Base-by-base conservation (phyloP, 2,329 filamentous ascomycete species). In the Penicillium decumbens region DNA sequence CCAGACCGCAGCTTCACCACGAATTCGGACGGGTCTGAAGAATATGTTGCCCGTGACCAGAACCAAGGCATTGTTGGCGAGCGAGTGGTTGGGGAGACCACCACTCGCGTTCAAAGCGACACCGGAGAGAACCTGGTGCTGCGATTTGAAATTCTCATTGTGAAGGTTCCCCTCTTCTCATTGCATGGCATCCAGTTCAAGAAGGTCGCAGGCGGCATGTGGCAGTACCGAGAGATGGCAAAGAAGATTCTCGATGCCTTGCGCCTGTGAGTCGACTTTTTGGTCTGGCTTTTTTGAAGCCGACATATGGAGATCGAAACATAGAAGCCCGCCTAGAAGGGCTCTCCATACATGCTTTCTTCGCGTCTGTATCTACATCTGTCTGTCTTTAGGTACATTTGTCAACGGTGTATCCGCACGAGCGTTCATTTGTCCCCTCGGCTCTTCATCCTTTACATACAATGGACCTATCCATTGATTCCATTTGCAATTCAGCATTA, bases 181-280 rank as follows among this genome's bases (percentile, higher is more conserved):
- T 74, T 98, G 49, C 92, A 98, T 65, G 93, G 93, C 42, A 91
- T 98, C 54, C 93, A 97, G 69, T 98, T 98, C 77, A 98, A 98
- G 79, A 90, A 93, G 67, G 85, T 97, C 59, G 83, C 88, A 49
- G 92, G 93, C 30, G 92, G 95, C 51, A 97, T 93, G 50, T 97
- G 92, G 91, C 91, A 96, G 71, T 98, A 95, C 75, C 95, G 96
- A 77, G 92, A 89, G 65, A 95, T 97, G 90, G 93, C 93, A 30
- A 91, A 95, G 71, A 90, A 90, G 62, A 96, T 98, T 63, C 76
- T 98, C 60, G 83, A 87, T 65, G 90, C 93, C 68, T 74, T 98
- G 59, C 84, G 84, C 65, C 79, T 97, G 55, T 95, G 74, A 75
- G 54, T 23, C 38, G 29, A 28, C 49, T 9, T 32, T 25, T 12